Base-by-base conservation (phyloP, 305 asterid species). In the Withania somnifera region DNA sequence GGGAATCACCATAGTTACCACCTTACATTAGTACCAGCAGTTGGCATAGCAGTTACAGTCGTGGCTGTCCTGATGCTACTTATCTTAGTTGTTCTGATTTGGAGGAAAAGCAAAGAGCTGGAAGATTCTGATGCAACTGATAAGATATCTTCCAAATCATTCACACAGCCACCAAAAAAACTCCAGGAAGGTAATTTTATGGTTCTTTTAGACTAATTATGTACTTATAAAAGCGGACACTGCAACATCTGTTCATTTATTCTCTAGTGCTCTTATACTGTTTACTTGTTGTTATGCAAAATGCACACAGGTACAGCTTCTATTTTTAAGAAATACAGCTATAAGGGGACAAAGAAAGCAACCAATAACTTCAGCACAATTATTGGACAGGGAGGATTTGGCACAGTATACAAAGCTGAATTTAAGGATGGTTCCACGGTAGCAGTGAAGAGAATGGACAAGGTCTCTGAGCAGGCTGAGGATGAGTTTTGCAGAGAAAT, bases 341-440 rank as follows among this genome's bases (percentile, higher is more conserved):
- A 91, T 87, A 95, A 88, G 71, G 98, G 92, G 89, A 91, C 89
- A 7, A 94, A 92, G 89, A 97, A 91, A 83, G 98, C 98, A 38
- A 97, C 99, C 56, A 84, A 92, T 64, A 86, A 90, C 86, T 97
- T 97, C 85, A 85, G 90, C 88, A 89, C 92, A 45, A 79, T 89
- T 47, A 91, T 92, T 63, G 98, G 98, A 63, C 94, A 93, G 87
- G 99, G 99, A 63, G 99, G 99, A 66, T 97, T 97, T 66, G 98
- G 99, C 68, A 85, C 91, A 13, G 97, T 97, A 69, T 97, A 92
- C 86, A 97, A 92, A 85, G 98, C 91, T 20, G 95, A 92, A 87
- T 94, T 94, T 86, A 88, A 63, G 78, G 97, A 91, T 86, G 94
- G 95, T 82, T 83, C 87, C 13, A 84, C 86, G 58, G 91, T 90